Evolutionary conservation across 192 early-diverging fungal genomes (phyloP).

Genomic region (Backusella psychrophila): DNA sequence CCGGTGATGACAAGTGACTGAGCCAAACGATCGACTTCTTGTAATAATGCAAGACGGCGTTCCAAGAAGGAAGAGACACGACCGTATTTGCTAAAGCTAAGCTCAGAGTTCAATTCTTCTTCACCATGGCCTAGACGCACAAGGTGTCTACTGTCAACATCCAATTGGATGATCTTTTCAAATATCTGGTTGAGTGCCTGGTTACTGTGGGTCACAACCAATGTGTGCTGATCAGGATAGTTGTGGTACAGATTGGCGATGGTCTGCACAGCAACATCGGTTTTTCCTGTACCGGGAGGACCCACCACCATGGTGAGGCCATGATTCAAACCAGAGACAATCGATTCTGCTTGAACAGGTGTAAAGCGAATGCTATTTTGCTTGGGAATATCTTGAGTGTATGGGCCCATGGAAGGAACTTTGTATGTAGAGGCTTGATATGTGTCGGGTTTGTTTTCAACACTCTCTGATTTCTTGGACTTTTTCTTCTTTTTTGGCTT

Average conservation of each 20-base stretch:
- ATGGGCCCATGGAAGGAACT: slow-evolving; percentile 69
- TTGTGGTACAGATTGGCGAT: slow-evolving; percentile 95
- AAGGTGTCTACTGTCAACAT: slow-evolving; percentile 93
- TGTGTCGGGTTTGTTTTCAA: slow-evolving; percentile 35
- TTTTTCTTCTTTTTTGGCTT: slow-evolving; percentile 34
- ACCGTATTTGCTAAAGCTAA: slow-evolving; percentile 89
- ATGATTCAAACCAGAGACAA: slow-evolving; percentile 78
- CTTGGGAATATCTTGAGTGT: slow-evolving; percentile 65
- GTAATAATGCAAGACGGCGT: slow-evolving; percentile 69
- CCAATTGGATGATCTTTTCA: slow-evolving; percentile 81
- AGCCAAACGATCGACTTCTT: slow-evolving; percentile 76
- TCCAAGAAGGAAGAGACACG: slow-evolving; percentile 90
- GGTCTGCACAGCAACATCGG: slow-evolving; percentile 96
- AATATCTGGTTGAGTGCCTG: slow-evolving; percentile 99
- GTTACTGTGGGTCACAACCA: slow-evolving; percentile 95
- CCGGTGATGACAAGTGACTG: slow-evolving; percentile 73
- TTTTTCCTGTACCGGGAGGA: slow-evolving; percentile 99
- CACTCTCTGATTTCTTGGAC: slow-evolving; percentile 38
- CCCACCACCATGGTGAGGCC: slow-evolving; percentile 95
- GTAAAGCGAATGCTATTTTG: slow-evolving; percentile 85
- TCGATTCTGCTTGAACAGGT: slow-evolving; percentile 79
- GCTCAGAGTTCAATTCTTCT: slow-evolving; percentile 80
- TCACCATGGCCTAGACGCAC: slow-evolving; percentile 94
- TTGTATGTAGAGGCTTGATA: slow-evolving; percentile 65
- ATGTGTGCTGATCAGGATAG: slow-evolving; percentile 83